Conservation (phyloP, 176 grass and related monocot genomes). For the Typha latifolia region DNA sequence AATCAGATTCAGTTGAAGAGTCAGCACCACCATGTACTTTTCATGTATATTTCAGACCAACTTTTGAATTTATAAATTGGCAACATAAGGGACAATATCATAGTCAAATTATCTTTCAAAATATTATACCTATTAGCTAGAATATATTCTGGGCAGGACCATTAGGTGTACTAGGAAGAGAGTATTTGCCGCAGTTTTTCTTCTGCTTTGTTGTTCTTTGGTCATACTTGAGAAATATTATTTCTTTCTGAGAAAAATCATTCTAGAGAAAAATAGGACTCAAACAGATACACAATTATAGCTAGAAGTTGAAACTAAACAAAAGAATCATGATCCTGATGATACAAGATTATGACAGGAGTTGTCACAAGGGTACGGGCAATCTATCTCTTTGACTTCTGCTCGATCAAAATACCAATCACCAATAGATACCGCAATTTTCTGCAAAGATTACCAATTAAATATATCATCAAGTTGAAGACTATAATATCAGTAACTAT, state of each 20-base stretch:
- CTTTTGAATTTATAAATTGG: not conserved
- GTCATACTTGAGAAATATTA: not conserved
- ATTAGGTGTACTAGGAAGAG: too few relatives aligned
- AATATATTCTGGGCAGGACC: not conserved
- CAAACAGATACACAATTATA: not conserved
- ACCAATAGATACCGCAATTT: constrained; percentile 46
- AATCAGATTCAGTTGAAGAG: too few relatives aligned
- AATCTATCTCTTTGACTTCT: constrained; percentile 33
- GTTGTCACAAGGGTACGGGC: constrained; percentile 49
- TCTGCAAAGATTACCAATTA: constrained; percentile 22
- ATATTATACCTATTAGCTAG: not conserved
- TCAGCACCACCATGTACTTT: too few relatives aligned
- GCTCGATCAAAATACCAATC: constrained; percentile 70
- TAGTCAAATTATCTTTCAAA: not conserved
- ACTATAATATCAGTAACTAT: not conserved
- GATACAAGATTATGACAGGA: constrained; percentile 32
- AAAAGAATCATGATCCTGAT: not conserved
- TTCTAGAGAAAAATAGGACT: not conserved
- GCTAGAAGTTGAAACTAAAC: not conserved
- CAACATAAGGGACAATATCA: not conserved
- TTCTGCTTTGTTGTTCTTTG: too few relatives aligned
- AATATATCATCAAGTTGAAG: not conserved
- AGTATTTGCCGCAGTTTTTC: too few relatives aligned
- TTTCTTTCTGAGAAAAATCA: not conserved
- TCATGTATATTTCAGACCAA: not conserved